Conservation (phyloP, 371 early-diverging fungal genomes). For the Umbelopsis sp. region DNA sequence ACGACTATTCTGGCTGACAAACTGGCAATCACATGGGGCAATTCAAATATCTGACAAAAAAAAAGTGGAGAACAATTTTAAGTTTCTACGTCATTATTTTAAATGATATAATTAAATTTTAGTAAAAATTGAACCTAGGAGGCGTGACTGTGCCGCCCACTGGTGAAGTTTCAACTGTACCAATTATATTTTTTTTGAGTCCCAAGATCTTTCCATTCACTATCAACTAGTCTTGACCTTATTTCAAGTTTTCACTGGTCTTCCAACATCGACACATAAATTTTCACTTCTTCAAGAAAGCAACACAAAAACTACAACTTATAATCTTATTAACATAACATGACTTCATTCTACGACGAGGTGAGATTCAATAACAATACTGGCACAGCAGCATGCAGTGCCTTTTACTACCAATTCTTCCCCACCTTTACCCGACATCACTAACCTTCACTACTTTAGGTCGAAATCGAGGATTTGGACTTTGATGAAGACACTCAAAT, state of each 20-base stretch:
- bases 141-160: no score
- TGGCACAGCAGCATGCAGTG: not conserved
- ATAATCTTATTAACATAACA: not conserved
- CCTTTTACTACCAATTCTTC: not conserved
- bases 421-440: no score
- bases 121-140: not conserved
- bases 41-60: not conserved
- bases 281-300: not conserved
- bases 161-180: no score
- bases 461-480: conserved; percentile 97
- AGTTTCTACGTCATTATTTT: not conserved
- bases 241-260: no score
- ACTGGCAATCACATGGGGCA: conserved; percentile 10
- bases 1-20: conserved; percentile 14
- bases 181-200: no score
- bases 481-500: conserved; percentile 84
- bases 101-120: not conserved
- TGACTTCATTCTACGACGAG: conserved; percentile 41
- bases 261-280: no score
- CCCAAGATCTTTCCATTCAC: no score
- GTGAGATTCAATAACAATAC: conserved; percentile 21
- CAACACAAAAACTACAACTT: not conserved
- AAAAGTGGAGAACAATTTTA: not conserved
- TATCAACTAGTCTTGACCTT: no score
- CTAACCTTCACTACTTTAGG: conserved; percentile 26